Conservation (phyloP, 495 filamentous ascomycete genomes). For the Penicillium odoratum region DNA sequence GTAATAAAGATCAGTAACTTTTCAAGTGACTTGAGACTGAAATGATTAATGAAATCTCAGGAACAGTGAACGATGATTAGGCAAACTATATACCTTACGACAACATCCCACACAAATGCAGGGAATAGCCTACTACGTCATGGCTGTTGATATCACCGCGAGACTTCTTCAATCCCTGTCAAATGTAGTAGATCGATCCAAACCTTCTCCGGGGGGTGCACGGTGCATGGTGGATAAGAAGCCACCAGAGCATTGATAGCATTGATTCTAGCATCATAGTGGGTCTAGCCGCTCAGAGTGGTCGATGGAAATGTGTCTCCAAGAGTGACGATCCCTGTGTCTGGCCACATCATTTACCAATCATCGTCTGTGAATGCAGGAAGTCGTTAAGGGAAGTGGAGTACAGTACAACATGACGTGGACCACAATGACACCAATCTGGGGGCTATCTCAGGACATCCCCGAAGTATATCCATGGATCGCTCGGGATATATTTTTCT, state of each 20-base stretch:
- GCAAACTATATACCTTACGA: conserved; percentile 15
- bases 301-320: conserved; percentile 7
- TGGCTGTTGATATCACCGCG: conserved; percentile 26
- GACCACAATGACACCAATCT: conserved; percentile 8
- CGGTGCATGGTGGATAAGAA: conserved; percentile 13
- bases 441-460: not conserved
- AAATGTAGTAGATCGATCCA: conserved; percentile 11
- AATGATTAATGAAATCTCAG: conserved; percentile 2
- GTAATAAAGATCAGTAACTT: not conserved
- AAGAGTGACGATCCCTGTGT: conserved; percentile 14
- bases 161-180: conserved; percentile 10
- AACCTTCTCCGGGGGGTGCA: conserved; percentile 20
- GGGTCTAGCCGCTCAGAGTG: conserved; percentile 15
- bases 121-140: conserved; percentile 25
- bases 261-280: conserved; percentile 17
- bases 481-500: not conserved
- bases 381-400: conserved; percentile 19
- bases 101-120: conserved; percentile 8
- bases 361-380: conserved; percentile 3
- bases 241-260: conserved; percentile 14
- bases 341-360: conserved; percentile 13
- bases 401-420: conserved; percentile 16
- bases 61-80: conserved; percentile 1
- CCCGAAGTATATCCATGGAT: too few species aligned
- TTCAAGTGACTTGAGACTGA: not conserved